phyloP scores from a whole-genome alignment of 352 stramenopile species.

The Bremia lactucae region DNA sequence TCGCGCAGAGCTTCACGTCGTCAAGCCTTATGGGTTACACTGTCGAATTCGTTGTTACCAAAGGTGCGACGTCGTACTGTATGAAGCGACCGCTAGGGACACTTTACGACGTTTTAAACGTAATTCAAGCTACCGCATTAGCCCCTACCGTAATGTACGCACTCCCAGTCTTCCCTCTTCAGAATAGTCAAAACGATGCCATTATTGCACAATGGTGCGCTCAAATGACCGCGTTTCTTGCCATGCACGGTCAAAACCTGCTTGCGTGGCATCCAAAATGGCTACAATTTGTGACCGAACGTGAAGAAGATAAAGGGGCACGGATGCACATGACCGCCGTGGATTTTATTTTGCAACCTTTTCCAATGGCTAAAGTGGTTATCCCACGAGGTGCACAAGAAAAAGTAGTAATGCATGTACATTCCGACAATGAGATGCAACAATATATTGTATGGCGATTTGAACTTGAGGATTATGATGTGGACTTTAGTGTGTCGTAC shows the following conservation, averaged over 20 bases:
- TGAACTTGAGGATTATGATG: constrained; percentile 69
- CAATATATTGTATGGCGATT: constrained; percentile 81
- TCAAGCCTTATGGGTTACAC: too few species aligned
- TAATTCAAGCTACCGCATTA: constrained; percentile 8
- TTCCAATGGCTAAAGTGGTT: constrained; percentile 54
- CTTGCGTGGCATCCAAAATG: constrained; percentile 32
- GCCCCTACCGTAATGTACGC: not conserved
- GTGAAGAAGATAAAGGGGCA: constrained; percentile 29
- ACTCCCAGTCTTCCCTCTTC: constrained; percentile 41
- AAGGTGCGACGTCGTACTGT: constrained; percentile 39
- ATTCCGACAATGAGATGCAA: constrained; percentile 10
- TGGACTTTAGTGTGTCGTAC: constrained; percentile 69
- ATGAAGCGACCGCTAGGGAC: constrained; percentile 31
- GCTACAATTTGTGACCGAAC: constrained; percentile 47
- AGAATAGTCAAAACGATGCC: constrained; percentile 35
- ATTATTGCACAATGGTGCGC: constrained; percentile 56
- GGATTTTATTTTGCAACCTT: constrained; percentile 77
- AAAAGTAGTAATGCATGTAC: constrained; percentile 36
- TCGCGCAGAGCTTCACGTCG: constrained; percentile 23
- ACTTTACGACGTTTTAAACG: constrained; percentile 30
- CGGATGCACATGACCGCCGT: constrained; percentile 69
- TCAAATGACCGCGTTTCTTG: constrained; percentile 49
- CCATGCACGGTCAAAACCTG: constrained; percentile 12
- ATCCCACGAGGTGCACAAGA: constrained; percentile 36
- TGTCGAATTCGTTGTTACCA: constrained; percentile 58